Evolutionary conservation across 352 stramenopile species (phyloP).

Genomic region (Peronospora farinosa): DNA sequence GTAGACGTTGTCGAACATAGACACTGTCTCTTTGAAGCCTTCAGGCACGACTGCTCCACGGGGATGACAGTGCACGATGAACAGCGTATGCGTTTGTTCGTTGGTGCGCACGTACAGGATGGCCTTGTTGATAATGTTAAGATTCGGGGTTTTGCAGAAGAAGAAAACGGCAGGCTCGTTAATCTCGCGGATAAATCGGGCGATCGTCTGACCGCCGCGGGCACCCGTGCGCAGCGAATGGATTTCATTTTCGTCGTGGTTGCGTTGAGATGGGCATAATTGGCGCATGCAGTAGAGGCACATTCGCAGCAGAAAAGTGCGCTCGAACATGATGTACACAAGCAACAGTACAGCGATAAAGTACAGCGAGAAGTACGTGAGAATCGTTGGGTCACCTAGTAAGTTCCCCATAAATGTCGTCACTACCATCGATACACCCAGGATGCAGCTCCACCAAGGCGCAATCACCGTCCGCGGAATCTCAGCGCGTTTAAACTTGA

Average conservation of each 20-base stretch:
- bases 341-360: slow-evolving; percentile 75
- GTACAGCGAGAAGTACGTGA: slow-evolving; percentile 88
- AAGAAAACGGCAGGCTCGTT: slow-evolving; percentile 90
- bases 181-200: slow-evolving; percentile 76
- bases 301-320: slow-evolving; percentile 79
- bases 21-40: slow-evolving; percentile 81
- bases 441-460: slow-evolving; percentile 82
- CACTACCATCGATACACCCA: slow-evolving; percentile 78
- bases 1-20: slow-evolving; percentile 91
- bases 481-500: slow-evolving; percentile 92
- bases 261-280: slow-evolving; percentile 62
- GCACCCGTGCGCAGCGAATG: slow-evolving; percentile 65
- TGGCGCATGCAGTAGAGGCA: slow-evolving; percentile 73
- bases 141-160: slow-evolving; percentile 90
- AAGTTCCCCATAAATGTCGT: slow-evolving; percentile 83
- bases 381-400: slow-evolving; percentile 75
- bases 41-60: slow-evolving; percentile 48
- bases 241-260: slow-evolving; percentile 32
- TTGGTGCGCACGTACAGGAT: slow-evolving; percentile 94
- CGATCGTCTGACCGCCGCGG: slow-evolving; percentile 80
- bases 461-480: slow-evolving; percentile 84
- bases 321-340: slow-evolving; percentile 87
- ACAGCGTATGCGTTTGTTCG: slow-evolving; percentile 87
- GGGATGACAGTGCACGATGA: slow-evolving; percentile 88
- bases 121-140: slow-evolving; percentile 93